A percentile compares a stretch with the other conserved stretches of the same genome.
Conservation (phyloP, 352 stramenopile genomes). For the Lagenidium sp. region DNA sequence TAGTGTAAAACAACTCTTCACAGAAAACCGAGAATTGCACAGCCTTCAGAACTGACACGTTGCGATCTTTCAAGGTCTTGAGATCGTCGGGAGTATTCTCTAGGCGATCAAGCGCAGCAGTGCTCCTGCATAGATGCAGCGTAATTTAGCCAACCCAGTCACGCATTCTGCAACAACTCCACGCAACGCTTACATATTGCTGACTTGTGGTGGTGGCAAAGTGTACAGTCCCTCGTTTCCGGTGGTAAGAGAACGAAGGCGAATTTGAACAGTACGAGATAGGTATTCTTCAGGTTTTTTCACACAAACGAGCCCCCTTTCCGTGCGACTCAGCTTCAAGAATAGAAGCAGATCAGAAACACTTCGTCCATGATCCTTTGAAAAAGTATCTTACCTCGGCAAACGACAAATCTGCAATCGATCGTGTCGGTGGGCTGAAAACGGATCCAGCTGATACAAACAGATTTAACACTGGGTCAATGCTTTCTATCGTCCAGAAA, state of each 20-base stretch:
- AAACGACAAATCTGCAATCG: constrained; percentile 70
- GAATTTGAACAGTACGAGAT: constrained; percentile 62
- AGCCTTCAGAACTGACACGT: constrained; percentile 56
- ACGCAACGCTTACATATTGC: background rate
- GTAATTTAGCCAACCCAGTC: no score
- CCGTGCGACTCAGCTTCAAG: constrained; percentile 62
- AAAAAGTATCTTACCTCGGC: constrained; percentile 51
- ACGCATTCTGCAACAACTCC: no score
- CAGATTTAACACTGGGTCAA: constrained; percentile 1
- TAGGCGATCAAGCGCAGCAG: constrained; percentile 40
- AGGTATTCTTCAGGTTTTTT: constrained; percentile 76
- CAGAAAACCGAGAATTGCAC: constrained; percentile 85
- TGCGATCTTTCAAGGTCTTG: constrained; percentile 54
- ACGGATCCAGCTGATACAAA: constrained; percentile 47
- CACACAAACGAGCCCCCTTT: constrained; percentile 67
- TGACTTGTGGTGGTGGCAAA: constrained; percentile 11
- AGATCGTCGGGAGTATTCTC: constrained; percentile 55
- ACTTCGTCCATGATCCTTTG: constrained; percentile 2
- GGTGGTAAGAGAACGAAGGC: background rate
- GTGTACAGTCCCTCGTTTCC: constrained; percentile 17
- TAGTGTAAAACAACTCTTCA: constrained; percentile 75
- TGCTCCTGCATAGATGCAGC: no score
- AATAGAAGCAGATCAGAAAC: no score
- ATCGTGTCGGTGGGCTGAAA: constrained; percentile 61
- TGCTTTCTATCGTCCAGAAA: constrained; percentile 2